These are phyloP conservation scores for Alternaria alternata DNA, from an alignment of 2,329 filamentous ascomycete genomes.

Conservation along the genomic window DNA sequence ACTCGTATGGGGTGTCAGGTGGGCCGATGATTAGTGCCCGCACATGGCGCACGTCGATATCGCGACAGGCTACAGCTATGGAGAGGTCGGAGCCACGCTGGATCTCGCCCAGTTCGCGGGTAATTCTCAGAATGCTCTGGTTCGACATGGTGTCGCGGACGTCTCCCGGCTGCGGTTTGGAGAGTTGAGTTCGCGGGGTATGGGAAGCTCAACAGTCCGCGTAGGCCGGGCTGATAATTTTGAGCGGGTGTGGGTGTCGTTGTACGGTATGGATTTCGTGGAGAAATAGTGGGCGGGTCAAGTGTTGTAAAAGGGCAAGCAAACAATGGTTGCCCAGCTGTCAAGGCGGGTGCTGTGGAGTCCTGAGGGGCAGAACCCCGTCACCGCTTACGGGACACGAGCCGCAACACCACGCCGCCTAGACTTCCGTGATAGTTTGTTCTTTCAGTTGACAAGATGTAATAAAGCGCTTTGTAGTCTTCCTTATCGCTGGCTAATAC, in stretches of 20 bases:
- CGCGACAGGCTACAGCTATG: conserved; percentile 84
- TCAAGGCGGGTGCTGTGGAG: conserved; percentile 14
- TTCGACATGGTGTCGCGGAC: conserved; percentile 68
- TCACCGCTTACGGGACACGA: conserved; percentile 15
- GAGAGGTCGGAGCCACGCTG: conserved; percentile 86
- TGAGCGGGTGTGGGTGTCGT: not conserved
- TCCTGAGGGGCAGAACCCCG: conserved; percentile 26
- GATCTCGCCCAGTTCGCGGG: conserved; percentile 85
- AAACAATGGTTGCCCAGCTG: conserved; percentile 11
- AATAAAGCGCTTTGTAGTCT: not conserved
- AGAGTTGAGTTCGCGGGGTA: conserved; percentile 2
- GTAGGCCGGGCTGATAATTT: not conserved
- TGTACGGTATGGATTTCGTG: not conserved
- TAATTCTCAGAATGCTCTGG: conserved; percentile 87
- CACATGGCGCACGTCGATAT: conserved; percentile 87
- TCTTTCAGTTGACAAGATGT: conserved; percentile 21
- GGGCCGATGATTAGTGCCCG: conserved; percentile 90
- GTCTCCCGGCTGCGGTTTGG: conserved; percentile 5
- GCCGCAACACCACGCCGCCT: conserved; percentile 16
- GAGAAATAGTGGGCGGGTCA: not conserved
- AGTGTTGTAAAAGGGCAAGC: conserved; percentile 5
- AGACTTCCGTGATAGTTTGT: conserved; percentile 9
- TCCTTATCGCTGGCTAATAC: not conserved
- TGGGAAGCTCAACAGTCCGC: not conserved
- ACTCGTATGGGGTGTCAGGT: conserved; percentile 94